Evolutionary conservation across 177 flowering plant genomes (phyloP), one percentile per base, ranked within the genome.

Genomic region (Vitis hybrid): DNA sequence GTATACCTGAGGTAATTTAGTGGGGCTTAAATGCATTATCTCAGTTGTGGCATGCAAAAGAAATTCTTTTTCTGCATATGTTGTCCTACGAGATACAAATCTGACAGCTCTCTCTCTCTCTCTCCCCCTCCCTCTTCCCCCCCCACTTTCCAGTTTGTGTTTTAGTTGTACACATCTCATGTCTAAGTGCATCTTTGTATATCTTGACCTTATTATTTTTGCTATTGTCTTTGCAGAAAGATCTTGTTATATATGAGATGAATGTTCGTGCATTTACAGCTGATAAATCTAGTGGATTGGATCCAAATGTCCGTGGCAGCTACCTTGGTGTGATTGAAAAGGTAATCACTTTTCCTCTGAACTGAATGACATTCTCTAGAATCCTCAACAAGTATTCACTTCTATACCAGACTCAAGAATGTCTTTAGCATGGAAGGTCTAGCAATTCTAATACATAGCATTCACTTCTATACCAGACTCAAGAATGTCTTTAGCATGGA

Each of bases 181-280:
- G 18, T 39, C 19, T 33, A 39, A n/a, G 48, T 65, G 26, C 31
- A 19, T 65, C 45, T 50, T 45, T 21, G 61, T 22, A 22, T 18
- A 45, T 60, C 19, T n/a, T 65, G 51, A 21, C 52, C 14, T 51
- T 68, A 26, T 63, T 1, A 6, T 72, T 68, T 70, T 19, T 66
- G 33, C 29, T 29, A 9, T 58, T 75, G 60, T 65, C 3, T 69
- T 64, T 83, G 81, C 92, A 95, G 98, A 89, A 93, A 75, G 98
- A 95, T 85, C 94, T 95, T 77, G 91, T 91, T 70, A 80, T 95
- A 59, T 93, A 95, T 82, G 99, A 93, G 80, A 95, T 95, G 99
- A 95, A 89, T 87, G 92, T 95, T 52, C 97, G 97, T 69, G 94
- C 89, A 64, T 95, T 89, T 84, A 95, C 99, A 50, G 88, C 84